phyloP scores from a whole-genome alignment of 2,329 filamentous ascomycete genomes.

The Domatiomyces catenatus region DNA sequence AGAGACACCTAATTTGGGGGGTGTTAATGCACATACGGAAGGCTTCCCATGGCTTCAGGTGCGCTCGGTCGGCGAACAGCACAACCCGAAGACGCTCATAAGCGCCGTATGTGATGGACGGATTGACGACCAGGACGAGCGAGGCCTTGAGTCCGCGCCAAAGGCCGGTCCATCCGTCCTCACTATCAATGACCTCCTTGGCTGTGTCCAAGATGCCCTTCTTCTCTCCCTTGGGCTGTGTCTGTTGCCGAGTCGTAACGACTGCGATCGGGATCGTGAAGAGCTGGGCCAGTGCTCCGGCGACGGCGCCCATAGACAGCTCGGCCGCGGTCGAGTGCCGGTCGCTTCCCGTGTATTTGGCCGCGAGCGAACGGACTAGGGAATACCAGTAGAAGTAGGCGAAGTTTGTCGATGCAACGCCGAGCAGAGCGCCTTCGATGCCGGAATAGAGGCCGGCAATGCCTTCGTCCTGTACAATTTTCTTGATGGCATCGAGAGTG shows the following conservation, averaged over 20 bases:
- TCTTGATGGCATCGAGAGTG: constrained; percentile 73
- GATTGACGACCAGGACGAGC: constrained; percentile 87
- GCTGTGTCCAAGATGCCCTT: constrained; percentile 80
- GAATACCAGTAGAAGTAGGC: constrained; percentile 99
- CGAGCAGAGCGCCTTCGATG: constrained; percentile 70
- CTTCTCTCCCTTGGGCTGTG: constrained; percentile 65
- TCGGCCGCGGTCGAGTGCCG: constrained; percentile 59
- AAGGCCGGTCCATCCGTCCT: constrained; percentile 75
- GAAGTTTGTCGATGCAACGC: constrained; percentile 94
- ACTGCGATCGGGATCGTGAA: constrained; percentile 96
- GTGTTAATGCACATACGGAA: constrained; percentile 52
- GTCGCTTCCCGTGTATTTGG: constrained; percentile 28
- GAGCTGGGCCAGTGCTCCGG: constrained; percentile 80
- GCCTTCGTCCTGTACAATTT: constrained; percentile 71
- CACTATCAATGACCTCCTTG: constrained; percentile 72
- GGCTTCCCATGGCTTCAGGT: constrained; percentile 68
- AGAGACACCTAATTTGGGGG: not conserved
- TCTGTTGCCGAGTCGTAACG: constrained; percentile 90
- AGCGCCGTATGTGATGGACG: constrained; percentile 91
- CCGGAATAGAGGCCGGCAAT: constrained; percentile 72
- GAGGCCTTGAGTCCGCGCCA: constrained; percentile 96
- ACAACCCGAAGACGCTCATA: constrained; percentile 74
- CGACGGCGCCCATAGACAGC: constrained; percentile 67
- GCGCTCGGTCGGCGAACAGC: constrained; percentile 62
- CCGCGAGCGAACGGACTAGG: constrained; percentile 52